Conservation (phyloP, 768 basidiomycete genomes). For the Russula sp. region DNA sequence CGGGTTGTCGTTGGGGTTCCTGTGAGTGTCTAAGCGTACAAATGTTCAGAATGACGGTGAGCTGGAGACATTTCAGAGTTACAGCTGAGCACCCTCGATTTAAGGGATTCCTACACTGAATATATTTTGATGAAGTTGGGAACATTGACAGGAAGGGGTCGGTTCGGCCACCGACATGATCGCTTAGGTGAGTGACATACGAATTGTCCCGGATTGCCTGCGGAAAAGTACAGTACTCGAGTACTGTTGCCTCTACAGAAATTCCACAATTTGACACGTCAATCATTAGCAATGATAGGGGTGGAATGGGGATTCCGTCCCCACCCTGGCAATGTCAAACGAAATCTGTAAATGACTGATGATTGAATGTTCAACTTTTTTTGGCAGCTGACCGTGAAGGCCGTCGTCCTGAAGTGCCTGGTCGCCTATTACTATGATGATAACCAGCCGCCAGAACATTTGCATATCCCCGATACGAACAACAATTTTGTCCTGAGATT, state of each 20-base stretch:
- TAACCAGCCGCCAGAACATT: background rate
- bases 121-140: background rate
- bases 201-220: background rate
- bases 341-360: no score
- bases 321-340: background rate
- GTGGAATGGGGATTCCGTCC: background rate
- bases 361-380: no score
- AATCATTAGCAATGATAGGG: background rate
- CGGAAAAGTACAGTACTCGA: no score
- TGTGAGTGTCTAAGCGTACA: no score
- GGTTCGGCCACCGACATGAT: background rate
- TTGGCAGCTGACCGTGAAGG: background rate
- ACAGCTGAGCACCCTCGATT: background rate
- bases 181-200: background rate
- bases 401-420: background rate
- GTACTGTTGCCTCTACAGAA: background rate
- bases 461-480: background rate
- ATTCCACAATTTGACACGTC: background rate
- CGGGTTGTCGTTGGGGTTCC: background rate
- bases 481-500: background rate
- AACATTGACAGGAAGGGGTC: background rate
- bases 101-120: no score
- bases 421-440: background rate
- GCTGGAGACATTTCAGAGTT: background rate
- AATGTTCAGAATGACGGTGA: background rate